Base-by-base conservation (phyloP, 306 rosid genomes). In the Rosa lucieae region DNA sequence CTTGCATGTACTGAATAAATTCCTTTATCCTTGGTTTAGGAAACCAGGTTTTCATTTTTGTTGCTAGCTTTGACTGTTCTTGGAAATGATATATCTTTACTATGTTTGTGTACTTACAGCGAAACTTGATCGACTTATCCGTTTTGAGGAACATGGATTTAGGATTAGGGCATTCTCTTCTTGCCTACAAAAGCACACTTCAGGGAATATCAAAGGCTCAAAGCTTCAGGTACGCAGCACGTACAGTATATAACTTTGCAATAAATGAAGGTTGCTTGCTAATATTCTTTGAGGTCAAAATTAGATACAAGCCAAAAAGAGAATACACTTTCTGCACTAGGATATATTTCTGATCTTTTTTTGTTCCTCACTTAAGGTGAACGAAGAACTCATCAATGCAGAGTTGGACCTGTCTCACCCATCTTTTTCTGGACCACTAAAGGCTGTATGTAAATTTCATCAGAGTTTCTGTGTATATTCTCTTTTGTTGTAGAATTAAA, bases 351-450 rank as follows among this genome's bases (percentile, higher is more conserved):
- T 49, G 20, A 13, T 14, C 4, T 17, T 1, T 5, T 17, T 17
- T 52, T 23, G 58, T 52, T 52, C 17, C 58, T 52, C 21, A 52
- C 6, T 52, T 52, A 14, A 52, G 21, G n/a, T 15, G 58, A 52
- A 52, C 17, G 20, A 52, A 52, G 58, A 52, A 13, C 56, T 92
- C 79, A 76, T 92, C 83, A 83, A 80, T 10, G 94, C 89, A 42
- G 97, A 94, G 78, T 82, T 92, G 91, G 81, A 90, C 84, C 88
- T 82, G 46, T 87, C 93, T 78, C 92, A 97, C 97, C 96, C 90
- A 84, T 90, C 92, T 74, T 97, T 94, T 47, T 96, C 97, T 29
- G 98, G 90, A 81, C 97, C 98, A 72, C 90, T 92, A 74, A 97
- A 94, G 76, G 92, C 97, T 0, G 98, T 94, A 44, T 52, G 21